Conservation (phyloP, 2,329 filamentous ascomycete species). For the Arthrobotrys entomopaga region DNA sequence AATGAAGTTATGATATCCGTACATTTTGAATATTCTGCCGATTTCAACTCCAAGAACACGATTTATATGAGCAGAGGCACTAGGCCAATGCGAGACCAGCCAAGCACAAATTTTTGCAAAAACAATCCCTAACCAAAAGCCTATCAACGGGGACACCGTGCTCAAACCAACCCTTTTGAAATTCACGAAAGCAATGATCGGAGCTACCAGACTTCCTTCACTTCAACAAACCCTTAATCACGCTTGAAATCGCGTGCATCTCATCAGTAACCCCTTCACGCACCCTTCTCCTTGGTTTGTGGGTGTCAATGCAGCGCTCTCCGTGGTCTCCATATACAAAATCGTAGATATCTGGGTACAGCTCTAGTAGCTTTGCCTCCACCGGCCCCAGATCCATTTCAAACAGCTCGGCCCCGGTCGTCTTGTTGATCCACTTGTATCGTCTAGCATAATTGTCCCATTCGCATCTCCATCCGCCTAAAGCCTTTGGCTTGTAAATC, state of each 20-base stretch:
- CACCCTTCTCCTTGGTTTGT: slow-evolving; percentile 20
- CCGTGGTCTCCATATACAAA: slow-evolving; percentile 35
- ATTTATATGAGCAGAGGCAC: too few species aligned
- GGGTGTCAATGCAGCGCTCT: slow-evolving; percentile 18
- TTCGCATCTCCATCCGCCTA: slow-evolving; percentile 33
- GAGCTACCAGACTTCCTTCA: neutral
- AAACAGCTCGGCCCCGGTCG: slow-evolving; percentile 26
- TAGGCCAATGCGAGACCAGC: too few species aligned
- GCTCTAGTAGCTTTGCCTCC: slow-evolving; percentile 32
- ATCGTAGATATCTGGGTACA: slow-evolving; percentile 45
- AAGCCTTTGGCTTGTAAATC: slow-evolving; percentile 26
- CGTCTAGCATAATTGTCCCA: slow-evolving; percentile 26
- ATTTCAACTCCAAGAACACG: too few species aligned
- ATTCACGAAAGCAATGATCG: too few species aligned
- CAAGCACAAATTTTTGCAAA: too few species aligned
- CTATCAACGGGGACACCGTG: too few species aligned
- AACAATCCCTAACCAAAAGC: too few species aligned
- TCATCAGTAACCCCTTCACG: slow-evolving; percentile 23
- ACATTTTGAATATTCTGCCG: too few species aligned
- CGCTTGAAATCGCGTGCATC: slow-evolving; percentile 32
- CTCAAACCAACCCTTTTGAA: too few species aligned
- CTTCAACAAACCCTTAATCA: slow-evolving; percentile 42
- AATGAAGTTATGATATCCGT: too few species aligned
- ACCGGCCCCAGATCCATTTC: slow-evolving; percentile 42
- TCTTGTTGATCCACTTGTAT: slow-evolving; percentile 48